Evolutionary conservation across 2,329 filamentous ascomycete species (phyloP).

Genomic region (Lasiodiplodia theobromae): DNA sequence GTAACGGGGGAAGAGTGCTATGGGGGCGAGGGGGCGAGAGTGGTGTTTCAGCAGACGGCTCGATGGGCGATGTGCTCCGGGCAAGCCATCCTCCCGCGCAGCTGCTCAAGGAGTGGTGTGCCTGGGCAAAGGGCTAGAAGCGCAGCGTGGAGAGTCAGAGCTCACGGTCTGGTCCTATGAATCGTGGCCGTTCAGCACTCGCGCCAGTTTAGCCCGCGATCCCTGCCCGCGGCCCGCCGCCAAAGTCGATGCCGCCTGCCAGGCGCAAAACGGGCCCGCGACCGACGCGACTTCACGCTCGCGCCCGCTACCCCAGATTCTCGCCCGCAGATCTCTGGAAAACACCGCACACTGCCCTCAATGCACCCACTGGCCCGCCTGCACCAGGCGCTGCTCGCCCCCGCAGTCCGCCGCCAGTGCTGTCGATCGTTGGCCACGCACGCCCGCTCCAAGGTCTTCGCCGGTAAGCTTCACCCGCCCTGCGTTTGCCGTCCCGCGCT

Average conservation of each 20-base stretch:
- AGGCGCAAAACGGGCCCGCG: neutral
- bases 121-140: constrained; percentile 14
- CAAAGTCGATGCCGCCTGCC: constrained; percentile 1
- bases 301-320: constrained; percentile 28
- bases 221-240: constrained; percentile 8
- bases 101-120: constrained; percentile 16
- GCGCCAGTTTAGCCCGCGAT: constrained; percentile 14
- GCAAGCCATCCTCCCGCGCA: constrained; percentile 28
- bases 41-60: constrained; percentile 29
- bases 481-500: constrained; percentile 31
- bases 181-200: constrained; percentile 26
- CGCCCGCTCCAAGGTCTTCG: constrained; percentile 24
- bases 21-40: constrained; percentile 13
- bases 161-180: constrained; percentile 19
- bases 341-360: neutral
- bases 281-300: constrained; percentile 2
- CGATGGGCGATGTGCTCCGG: constrained; percentile 13
- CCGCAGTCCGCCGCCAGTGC: constrained; percentile 27
- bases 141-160: constrained; percentile 26
- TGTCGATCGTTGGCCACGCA: constrained; percentile 19
- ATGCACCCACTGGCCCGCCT: constrained; percentile 17
- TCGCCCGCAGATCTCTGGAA: constrained; percentile 20
- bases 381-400: neutral
- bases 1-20: neutral
- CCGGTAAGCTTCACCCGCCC: constrained; percentile 23